Evolutionary conservation across 1,284 basidiomycete genomes (phyloP).

Genomic region (Pterula multifida): DNA sequence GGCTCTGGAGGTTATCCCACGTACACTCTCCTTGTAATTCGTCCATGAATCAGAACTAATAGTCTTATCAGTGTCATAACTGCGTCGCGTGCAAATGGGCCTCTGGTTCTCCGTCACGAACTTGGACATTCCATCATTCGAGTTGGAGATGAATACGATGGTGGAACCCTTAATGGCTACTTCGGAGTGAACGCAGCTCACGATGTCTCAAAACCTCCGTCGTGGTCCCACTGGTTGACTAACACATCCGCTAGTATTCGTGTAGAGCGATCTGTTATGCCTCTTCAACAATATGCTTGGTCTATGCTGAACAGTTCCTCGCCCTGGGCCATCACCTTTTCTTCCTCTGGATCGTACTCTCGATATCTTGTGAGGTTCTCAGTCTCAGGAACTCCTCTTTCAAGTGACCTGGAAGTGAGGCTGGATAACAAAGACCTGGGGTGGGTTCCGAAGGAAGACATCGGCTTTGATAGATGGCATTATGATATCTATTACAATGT

Average conservation of each 20-base stretch:
- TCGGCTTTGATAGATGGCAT: constrained; percentile 63
- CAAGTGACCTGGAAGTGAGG: constrained; percentile 41
- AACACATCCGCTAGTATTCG: constrained; percentile 20
- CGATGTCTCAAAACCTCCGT: constrained; percentile 29
- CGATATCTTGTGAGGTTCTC: constrained; percentile 63
- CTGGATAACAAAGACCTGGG: constrained; percentile 49
- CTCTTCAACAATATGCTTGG: constrained; percentile 70
- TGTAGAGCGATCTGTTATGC: constrained; percentile 65
- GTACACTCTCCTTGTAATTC: constrained; percentile 35
- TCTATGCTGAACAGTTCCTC: constrained; percentile 48
- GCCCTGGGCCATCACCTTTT: constrained; percentile 49
- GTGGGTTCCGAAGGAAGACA: constrained; percentile 43
- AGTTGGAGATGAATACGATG: constrained; percentile 83
- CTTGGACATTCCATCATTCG: constrained; percentile 73
- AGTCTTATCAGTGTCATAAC: constrained; percentile 52
- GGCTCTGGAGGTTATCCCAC: constrained; percentile 76
- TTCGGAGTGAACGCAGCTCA: constrained; percentile 61
- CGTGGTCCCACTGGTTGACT: constrained; percentile 67
- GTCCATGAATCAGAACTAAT: constrained; percentile 7
- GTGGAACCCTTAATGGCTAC: constrained; percentile 56
- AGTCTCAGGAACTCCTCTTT: constrained; percentile 58
- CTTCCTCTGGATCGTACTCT: constrained; percentile 53
- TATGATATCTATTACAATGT: constrained; percentile 42
- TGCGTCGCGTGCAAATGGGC: constrained; percentile 66
- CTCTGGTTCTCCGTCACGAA: constrained; percentile 72